Evolutionary conservation across 1,284 basidiomycete species (phyloP), one percentile per base, ranked within the genome.

Genomic region (Fomitopsis palustris): DNA sequence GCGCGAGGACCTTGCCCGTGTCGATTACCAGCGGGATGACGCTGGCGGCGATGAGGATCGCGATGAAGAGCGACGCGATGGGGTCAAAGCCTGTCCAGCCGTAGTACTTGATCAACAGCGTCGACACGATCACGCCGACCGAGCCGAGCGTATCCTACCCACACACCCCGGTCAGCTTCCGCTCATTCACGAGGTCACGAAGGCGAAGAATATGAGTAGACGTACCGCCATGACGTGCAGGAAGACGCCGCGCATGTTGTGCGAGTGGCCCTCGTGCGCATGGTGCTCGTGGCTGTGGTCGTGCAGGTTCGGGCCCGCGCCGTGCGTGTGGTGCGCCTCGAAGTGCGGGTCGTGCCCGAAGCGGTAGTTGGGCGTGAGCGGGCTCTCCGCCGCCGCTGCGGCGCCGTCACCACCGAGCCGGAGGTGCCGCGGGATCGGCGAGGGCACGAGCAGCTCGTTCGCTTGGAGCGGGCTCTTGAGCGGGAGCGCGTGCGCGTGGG

Each of bases 81-180:
- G 97, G 97, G 74, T 99, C 97, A 71, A 98, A 99, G 17, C 96
- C 96, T 2, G 97, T 99, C 96, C 96, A 99, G n/a, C 96, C 96
- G 67, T 97, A 99, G 61, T 89, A 89, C 67, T 96, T 88, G 65
- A 99, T 99, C 60, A 99, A 82, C 16, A 99, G 78, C 3, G 97
- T 99, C 23, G 96, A 98, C 56, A 98, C 84, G 70, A 99, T 99
- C 8, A 99, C 97, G n/a, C 97, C 97, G 19, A 99, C 96, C 10
- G 94, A 96, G 47, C 95, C 95, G 9, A 93, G 79, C 4, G 91
- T 93, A 67, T 93, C 91, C 90, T 93, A 70, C 56, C 25, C 39
- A 42, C 25, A 14, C 14, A 54, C n/a, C 39, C 29, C 16, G 21
- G 27, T 49, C 31, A 38, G 27, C 14, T n/a, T 38, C 21, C 19